Base-by-base conservation (phyloP, 169 alveolate species). In the Plasmodium berghei region DNA sequence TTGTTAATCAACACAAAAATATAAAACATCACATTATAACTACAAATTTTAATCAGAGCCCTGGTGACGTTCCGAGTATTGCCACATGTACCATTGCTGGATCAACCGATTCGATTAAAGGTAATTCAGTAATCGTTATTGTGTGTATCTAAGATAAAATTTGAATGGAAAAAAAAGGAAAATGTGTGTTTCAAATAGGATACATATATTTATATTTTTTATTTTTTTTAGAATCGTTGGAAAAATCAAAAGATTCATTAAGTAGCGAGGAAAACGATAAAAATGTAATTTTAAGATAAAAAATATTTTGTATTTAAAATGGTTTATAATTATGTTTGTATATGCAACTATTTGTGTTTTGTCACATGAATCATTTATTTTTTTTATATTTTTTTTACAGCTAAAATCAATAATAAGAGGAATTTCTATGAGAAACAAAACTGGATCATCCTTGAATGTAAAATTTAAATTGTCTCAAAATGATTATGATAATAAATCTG, bases 321-420 rank as follows among this genome's bases (percentile, higher is more conserved):
- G 24, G 8, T 28, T 52, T 16, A 34, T 34, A 34, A 34, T 34
- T 34, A 3, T 34, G 42, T 34, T 3, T 28, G 8, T 34, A 34
- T 34, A 34, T 34, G 5, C 8, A 34, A 34, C 5, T 34, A 5
- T 34, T 28, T 28, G 0, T 3, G 0, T 5, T 34, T 34, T 34
- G 0, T 34, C 42, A 34, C 0, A 34, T 34, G 8, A 34, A 34
- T 34, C 6, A 18, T 20, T 72, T 20, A 9, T 4, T 49, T 75
- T 61, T 62, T 20, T 72, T 20, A 9, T 4, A 20, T 75, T 61
- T 62, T 22, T 48, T 46, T 28, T 18, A 8, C 26, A 80, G 90
- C 72, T 80, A 20, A 80, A 80, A 66, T 80, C 90, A 9, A 80
- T 80, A 28, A 80, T 80, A n/a, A 64, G 90, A 45, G 90, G 90